Percentiles rank a stretch among this genome's conserved stretches.
Evolutionary conservation across 1,284 basidiomycete species (phyloP).

Genomic region (Phenoliferia sp.): DNA sequence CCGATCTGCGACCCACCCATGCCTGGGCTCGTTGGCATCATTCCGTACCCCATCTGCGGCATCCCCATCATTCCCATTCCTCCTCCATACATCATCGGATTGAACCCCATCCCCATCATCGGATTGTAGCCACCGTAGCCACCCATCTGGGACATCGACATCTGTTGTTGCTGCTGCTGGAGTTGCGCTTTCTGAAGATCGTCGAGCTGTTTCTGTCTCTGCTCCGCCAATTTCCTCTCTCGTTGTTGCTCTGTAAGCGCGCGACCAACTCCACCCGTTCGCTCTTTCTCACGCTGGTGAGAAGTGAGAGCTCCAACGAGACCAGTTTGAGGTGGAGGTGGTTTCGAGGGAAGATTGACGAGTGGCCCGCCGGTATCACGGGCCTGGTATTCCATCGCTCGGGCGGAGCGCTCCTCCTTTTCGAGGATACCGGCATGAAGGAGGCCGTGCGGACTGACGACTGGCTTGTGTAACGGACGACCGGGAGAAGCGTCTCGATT

Average conservation of each 20-base stretch:
- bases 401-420: slow-evolving; percentile 90
- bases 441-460: slow-evolving; percentile 54
- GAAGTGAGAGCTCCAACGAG: slow-evolving; percentile 92
- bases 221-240: slow-evolving; percentile 52
- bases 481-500: slow-evolving; percentile 4
- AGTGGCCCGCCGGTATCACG: slow-evolving; percentile 82
- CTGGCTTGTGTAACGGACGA: slow-evolving; percentile 23
- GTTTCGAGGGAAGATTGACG: slow-evolving; percentile 89
- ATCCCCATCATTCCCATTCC: slow-evolving; percentile 45
- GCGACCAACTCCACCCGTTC: slow-evolving; percentile 90
- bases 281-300: slow-evolving; percentile 88
- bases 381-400: slow-evolving; percentile 86
- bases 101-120: slow-evolving; percentile 35
- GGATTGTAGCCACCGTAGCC: slow-evolving; percentile 38
- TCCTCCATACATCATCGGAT: slow-evolving; percentile 32
- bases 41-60: slow-evolving; percentile 54
- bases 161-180: slow-evolving; percentile 39
- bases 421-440: slow-evolving; percentile 92
- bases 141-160: slow-evolving; percentile 49
- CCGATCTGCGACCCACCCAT: background rate
- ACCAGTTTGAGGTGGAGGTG: slow-evolving; percentile 90
- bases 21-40: background rate
- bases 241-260: slow-evolving; percentile 90
- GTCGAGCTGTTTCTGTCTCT: slow-evolving; percentile 84
- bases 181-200: slow-evolving; percentile 82